A percentile compares a stretch with the other conserved stretches of the same genome.
Evolutionary conservation across 2,329 filamentous ascomycete genomes (phyloP).

Genomic region (Plectosphaerella sp.): DNA sequence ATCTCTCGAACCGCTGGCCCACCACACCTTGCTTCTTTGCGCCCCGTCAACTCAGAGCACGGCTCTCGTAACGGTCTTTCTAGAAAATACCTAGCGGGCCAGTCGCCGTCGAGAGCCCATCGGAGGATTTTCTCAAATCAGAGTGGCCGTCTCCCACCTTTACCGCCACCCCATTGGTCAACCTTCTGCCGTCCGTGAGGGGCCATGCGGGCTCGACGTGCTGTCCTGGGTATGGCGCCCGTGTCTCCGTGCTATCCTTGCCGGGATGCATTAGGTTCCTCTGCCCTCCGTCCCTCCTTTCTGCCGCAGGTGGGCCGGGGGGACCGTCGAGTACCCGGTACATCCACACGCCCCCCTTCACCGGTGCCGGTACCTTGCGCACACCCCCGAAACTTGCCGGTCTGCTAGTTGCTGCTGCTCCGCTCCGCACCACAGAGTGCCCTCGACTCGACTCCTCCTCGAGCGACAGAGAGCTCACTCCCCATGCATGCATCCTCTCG

Average conservation of each 20-base stretch:
- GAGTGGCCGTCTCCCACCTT: constrained; percentile 21
- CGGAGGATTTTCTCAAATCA: constrained; percentile 44
- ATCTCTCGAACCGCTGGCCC: constrained; percentile 40
- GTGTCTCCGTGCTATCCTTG: constrained; percentile 20
- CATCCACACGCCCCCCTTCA: background rate
- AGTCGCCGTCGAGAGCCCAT: constrained; percentile 26
- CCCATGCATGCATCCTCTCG: background rate
- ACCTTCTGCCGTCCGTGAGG: background rate
- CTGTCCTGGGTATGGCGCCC: constrained; percentile 7
- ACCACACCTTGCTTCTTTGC: constrained; percentile 33
- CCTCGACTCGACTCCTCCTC: too few relatives aligned
- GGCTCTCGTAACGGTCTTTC: constrained; percentile 40
- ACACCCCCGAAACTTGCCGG: background rate
- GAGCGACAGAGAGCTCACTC: background rate
- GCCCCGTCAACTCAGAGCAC: constrained; percentile 7
- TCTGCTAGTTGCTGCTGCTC: background rate
- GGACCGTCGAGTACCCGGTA: background rate
- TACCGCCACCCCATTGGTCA: constrained; percentile 26
- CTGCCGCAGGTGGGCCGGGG: background rate
- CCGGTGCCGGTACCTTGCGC: constrained; percentile 2
- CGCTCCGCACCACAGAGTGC: background rate
- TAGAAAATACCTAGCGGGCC: constrained; percentile 38
- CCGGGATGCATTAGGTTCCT: constrained; percentile 4
- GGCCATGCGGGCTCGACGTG: background rate
- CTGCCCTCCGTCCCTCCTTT: constrained; percentile 24